Base-by-base conservation (phyloP, 2,329 filamentous ascomycete genomes). In the Fusarium stilboides region DNA sequence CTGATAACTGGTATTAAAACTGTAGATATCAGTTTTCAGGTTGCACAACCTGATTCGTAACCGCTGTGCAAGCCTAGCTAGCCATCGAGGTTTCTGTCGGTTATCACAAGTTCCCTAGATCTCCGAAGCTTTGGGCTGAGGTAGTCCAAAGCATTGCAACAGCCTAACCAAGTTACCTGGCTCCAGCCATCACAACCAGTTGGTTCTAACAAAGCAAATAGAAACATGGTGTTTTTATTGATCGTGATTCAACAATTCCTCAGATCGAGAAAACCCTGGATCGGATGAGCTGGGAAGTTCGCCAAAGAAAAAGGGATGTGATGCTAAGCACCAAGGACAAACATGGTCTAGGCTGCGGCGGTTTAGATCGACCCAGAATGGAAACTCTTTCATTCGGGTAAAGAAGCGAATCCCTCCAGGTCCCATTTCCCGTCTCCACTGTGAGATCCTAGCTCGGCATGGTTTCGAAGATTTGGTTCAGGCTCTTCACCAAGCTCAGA, bases 361-460 rank as follows among this genome's bases (percentile, higher is more conserved):
- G 36, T 34, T 52, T 26, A 15, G 33, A 37, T 17, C 28, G 45
- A 42, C 36, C 34, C 56, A 51, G 42, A 33, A 20, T 34, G 45
- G 54, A 51, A 54, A 47, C 22, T 43, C 17, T 34, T 47, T 47
- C 17, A 40, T 47, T 47, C 17, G 42, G 49, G 22, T 31, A 59
- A 40, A 20, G n/a, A 28, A 44, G 55, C 55, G 55, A 43, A 28
- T 28, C 43, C 49, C 49, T 43, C 60, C 37, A 20, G 33, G 51
- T 24, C 28, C 45, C 37, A 31, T 54, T 28, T 55, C 49, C 47
- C 26, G 17, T 56, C 42, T 55, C 55, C 52, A 33, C 49, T 36
- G 14, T 36, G 45, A 69, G 65, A 69, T 69, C 42, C 59, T 68
- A 69, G 65, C 64, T 44, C 51, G 33, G 40, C 42, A 17, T 45